Evolutionary conservation across 1,139 yeast species (phyloP).

Genomic region (Candida sojae): DNA sequence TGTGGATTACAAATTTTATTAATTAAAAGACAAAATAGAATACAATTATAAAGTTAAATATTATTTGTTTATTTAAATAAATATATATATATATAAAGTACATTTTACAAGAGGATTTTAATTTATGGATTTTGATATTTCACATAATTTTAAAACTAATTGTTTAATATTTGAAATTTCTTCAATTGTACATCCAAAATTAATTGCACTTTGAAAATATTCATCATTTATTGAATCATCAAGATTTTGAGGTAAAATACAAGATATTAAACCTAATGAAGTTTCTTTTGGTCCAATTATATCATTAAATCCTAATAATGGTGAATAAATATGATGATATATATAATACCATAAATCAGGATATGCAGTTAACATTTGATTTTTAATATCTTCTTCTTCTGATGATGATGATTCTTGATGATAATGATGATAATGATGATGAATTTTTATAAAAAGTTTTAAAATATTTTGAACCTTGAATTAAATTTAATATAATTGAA

Average conservation of each 20-base stretch:
- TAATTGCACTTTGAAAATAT: constrained; percentile 80
- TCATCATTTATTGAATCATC: constrained; percentile 84
- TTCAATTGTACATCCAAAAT: constrained; percentile 69
- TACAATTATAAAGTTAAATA: constrained; percentile 39
- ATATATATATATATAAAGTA: not conserved
- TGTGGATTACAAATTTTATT: constrained; percentile 83
- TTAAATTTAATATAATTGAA: constrained; percentile 29
- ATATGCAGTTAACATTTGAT: constrained; percentile 70
- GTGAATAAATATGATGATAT: constrained; percentile 75
- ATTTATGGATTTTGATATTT: constrained; percentile 66
- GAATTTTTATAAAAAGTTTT: constrained; percentile 61
- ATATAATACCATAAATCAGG: constrained; percentile 84
- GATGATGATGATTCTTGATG: too few relatives aligned
- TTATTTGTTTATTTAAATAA: too few relatives aligned
- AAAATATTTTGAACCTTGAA: constrained; percentile 70
- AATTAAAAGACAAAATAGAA: constrained; percentile 62
- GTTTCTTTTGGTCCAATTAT: constrained; percentile 70
- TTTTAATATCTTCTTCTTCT: constrained; percentile 37
- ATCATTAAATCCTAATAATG: constrained; percentile 67
- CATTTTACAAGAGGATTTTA: not conserved
- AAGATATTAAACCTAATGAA: constrained; percentile 72
- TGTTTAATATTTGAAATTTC: constrained; percentile 61
- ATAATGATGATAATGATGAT: too few relatives aligned
- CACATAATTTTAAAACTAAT: constrained; percentile 64
- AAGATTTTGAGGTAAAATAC: constrained; percentile 88